These are phyloP conservation scores for Eutrema salsugineum DNA, from an alignment of 441 rosid species.

Conservation along the genomic window DNA sequence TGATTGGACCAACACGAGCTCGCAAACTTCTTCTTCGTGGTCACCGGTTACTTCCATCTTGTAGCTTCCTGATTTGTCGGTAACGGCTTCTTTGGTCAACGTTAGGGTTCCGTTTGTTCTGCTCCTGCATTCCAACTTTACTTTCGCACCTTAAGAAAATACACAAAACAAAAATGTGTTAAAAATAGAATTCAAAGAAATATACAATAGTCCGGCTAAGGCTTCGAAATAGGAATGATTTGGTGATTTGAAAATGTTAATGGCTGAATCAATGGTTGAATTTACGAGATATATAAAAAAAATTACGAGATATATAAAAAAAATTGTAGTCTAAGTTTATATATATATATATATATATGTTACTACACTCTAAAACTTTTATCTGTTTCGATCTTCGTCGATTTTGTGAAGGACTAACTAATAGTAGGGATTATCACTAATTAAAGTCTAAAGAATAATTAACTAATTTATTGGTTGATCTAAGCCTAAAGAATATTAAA, in stretches of 20 bases:
- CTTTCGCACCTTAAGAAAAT: conserved; percentile 40
- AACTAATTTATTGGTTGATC: neutral
- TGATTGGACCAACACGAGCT: conserved; percentile 35
- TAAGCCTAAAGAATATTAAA: neutral
- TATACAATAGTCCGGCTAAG: no score
- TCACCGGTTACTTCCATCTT: conserved; percentile 40
- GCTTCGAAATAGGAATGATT: no score
- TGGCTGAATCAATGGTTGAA: no score
- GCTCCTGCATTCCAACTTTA: conserved; percentile 46
- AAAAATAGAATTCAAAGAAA: neutral
- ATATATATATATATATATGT: no score
- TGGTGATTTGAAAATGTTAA: no score
- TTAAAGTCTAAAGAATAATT: neutral
- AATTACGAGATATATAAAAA: neutral
- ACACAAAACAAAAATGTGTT: neutral
- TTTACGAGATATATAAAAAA: neutral
- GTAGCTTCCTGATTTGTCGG: conserved; percentile 42
- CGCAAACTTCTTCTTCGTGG: conserved; percentile 54
- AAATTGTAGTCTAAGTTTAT: neutral
- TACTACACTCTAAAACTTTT: neutral
- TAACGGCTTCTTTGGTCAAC: conserved; percentile 35
- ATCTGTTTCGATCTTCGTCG: neutral
- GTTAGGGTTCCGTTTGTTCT: conserved; percentile 34
- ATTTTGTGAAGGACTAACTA: neutral
- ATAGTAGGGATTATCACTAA: neutral